phyloP scores from a whole-genome alignment of 2,329 filamentous ascomycete genomes.

The Leptographium galeiforme region DNA sequence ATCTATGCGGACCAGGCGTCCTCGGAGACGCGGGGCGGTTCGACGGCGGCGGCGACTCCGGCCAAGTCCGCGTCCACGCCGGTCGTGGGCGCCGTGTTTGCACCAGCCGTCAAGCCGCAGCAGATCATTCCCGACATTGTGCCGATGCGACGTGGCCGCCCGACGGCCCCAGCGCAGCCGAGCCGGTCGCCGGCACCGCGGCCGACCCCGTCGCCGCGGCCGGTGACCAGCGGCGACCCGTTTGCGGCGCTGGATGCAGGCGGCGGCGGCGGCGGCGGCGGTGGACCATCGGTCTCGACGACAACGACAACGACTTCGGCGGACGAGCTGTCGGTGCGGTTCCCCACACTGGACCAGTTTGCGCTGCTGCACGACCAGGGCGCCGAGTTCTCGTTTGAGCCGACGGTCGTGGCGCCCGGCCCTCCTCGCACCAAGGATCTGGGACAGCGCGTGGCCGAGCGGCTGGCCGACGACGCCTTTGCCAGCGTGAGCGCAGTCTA shows the following conservation, averaged over 20 bases:
- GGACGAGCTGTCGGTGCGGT: slow-evolving; percentile 75
- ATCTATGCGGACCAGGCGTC: slow-evolving; percentile 56
- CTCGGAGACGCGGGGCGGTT: slow-evolving; percentile 43
- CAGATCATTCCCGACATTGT: slow-evolving; percentile 74
- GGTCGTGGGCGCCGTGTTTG: slow-evolving; percentile 67
- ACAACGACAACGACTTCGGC: slow-evolving; percentile 29
- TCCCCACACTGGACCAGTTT: slow-evolving; percentile 88
- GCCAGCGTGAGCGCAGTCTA: slow-evolving; percentile 17
- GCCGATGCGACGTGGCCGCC: slow-evolving; percentile 83
- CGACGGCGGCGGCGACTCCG: slow-evolving; percentile 32
- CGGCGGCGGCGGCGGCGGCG: slow-evolving; percentile 20
- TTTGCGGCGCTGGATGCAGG: slow-evolving; percentile 68
- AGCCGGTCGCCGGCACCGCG: slow-evolving; percentile 20
- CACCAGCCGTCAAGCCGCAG: slow-evolving; percentile 57
- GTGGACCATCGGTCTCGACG: slow-evolving; percentile 48
- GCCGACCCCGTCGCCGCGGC: slow-evolving; percentile 52
- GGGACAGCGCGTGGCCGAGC: slow-evolving; percentile 56
- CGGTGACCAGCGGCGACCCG: slow-evolving; percentile 62
- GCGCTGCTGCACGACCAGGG: slow-evolving; percentile 76
- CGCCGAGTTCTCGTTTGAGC: slow-evolving; percentile 71
- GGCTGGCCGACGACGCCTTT: slow-evolving; percentile 77
- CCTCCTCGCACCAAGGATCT: slow-evolving; percentile 31
- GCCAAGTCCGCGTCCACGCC: slow-evolving; percentile 40
- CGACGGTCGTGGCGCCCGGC: slow-evolving; percentile 11
- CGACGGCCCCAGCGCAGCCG: slow-evolving; percentile 28